Evolutionary conservation across 2,329 filamentous ascomycete genomes (phyloP).

Genomic region (Trichoderma brevicompactum): DNA sequence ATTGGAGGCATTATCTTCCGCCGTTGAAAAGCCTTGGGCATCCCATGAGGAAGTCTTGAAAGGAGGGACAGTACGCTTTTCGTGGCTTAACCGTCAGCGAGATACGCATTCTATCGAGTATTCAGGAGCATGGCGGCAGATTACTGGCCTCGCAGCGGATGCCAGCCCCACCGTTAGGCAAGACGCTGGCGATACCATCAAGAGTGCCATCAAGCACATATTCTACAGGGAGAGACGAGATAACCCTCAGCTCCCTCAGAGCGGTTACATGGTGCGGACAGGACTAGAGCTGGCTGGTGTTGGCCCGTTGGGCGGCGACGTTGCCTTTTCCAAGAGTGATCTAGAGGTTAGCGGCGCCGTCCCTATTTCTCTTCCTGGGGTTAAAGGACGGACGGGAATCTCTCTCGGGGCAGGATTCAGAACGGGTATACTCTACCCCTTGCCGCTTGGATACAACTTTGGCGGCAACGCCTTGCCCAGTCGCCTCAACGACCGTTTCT

Average conservation of each 20-base stretch:
- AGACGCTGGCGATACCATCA: slow-evolving; percentile 89
- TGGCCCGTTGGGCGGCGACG: slow-evolving; percentile 82
- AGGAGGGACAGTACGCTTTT: slow-evolving; percentile 75
- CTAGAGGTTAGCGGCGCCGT: slow-evolving; percentile 77
- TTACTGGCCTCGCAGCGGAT: slow-evolving; percentile 75
- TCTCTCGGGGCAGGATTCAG: slow-evolving; percentile 83
- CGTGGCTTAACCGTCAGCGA: slow-evolving; percentile 69
- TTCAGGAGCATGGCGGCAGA: slow-evolving; percentile 81
- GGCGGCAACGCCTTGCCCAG: slow-evolving; percentile 64
- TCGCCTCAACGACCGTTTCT: slow-evolving; percentile 91
- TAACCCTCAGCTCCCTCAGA: slow-evolving; percentile 80
- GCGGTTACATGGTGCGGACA: slow-evolving; percentile 79
- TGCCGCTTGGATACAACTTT: slow-evolving; percentile 65
- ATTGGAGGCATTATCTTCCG: slow-evolving; percentile 78
- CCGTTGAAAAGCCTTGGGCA: slow-evolving; percentile 88
- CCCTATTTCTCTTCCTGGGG: slow-evolving; percentile 71
- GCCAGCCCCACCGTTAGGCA: slow-evolving; percentile 81
- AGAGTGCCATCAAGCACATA: slow-evolving; percentile 81
- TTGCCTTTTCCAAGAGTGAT: slow-evolving; percentile 93
- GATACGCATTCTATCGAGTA: slow-evolving; percentile 80
- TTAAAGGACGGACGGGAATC: slow-evolving; percentile 73
- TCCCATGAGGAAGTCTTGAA: slow-evolving; percentile 89
- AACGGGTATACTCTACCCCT: slow-evolving; percentile 80
- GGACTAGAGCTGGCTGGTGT: slow-evolving; percentile 84
- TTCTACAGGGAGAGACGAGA: slow-evolving; percentile 82